These are phyloP conservation scores for Tolypocladium tundrense DNA, from an alignment of 2,329 filamentous ascomycete genomes.

Conservation along the genomic window DNA sequence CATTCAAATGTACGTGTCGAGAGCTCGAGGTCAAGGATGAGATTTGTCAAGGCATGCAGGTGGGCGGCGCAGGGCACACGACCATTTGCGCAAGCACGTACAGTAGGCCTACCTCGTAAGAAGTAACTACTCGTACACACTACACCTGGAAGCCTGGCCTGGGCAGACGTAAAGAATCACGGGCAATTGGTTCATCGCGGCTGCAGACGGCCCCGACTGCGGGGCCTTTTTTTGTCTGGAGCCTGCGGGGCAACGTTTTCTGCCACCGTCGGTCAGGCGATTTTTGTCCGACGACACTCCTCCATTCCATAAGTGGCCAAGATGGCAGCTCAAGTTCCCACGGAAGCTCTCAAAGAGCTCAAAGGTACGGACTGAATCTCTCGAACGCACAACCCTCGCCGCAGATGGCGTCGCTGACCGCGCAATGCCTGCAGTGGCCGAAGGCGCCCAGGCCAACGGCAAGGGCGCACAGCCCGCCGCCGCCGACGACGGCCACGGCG, in stretches of 20 bases:
- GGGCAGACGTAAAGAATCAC: no score
- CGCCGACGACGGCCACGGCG: conserved; percentile 32
- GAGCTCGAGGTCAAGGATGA: background rate
- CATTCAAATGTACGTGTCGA: background rate
- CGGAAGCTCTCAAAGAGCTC: conserved; percentile 33
- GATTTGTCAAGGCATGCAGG: background rate
- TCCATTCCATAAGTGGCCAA: conserved; percentile 13
- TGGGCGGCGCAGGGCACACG: background rate
- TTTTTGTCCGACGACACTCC: conserved; percentile 2
- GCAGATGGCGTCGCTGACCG: background rate
- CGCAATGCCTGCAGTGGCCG: conserved; percentile 21
- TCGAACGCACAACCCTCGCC: background rate
- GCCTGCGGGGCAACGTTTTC: background rate
- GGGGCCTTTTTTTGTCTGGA: background rate
- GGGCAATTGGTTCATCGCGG: background rate
- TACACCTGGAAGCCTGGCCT: no score
- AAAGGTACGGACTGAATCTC: conserved; percentile 19
- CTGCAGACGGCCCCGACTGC: background rate
- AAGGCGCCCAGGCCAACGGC: conserved; percentile 27
- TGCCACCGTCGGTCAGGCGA: background rate
- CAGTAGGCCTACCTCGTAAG: no score
- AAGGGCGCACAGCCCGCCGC: conserved; percentile 29
- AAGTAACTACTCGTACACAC: no score
- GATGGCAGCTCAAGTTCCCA: conserved; percentile 32
- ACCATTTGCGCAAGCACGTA: no score